Evolutionary conservation across 352 stramenopile species (phyloP).

Genomic region (Pythium dissotocum): DNA sequence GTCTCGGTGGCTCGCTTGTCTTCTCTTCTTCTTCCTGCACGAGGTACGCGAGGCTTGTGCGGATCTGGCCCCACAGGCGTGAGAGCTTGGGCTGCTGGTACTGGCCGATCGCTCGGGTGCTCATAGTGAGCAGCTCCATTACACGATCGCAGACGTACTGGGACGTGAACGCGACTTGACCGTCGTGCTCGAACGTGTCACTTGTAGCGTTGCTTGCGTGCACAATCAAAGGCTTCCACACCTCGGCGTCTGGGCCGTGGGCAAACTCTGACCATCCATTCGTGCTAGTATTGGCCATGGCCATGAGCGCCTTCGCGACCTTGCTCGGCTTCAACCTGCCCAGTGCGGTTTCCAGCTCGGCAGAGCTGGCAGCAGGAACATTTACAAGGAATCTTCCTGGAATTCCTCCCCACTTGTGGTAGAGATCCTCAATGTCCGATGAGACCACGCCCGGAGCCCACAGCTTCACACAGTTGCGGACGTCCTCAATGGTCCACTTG

Average conservation of each 20-base stretch:
- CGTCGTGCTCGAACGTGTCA: slow-evolving; percentile 1
- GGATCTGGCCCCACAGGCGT: slow-evolving; percentile 20
- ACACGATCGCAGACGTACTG: slow-evolving; percentile 30
- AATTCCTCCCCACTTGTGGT: slow-evolving; percentile 23
- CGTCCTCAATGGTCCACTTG: slow-evolving; percentile 9
- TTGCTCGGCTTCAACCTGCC: background rate
- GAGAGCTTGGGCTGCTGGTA: background rate
- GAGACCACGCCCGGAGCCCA: slow-evolving; percentile 1
- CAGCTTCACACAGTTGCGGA: background rate
- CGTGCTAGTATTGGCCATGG: background rate
- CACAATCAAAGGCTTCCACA: slow-evolving; percentile 17
- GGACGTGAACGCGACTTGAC: slow-evolving; percentile 25
- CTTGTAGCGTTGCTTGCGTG: background rate
- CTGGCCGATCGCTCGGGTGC: slow-evolving; percentile 1
- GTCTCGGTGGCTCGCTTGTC: slow-evolving; percentile 9
- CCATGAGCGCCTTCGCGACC: background rate
- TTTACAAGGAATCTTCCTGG: slow-evolving; percentile 10
- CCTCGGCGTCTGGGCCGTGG: background rate
- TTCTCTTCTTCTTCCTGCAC: slow-evolving; percentile 30
- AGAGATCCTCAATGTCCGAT: background rate
- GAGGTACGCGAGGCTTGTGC: slow-evolving; percentile 21
- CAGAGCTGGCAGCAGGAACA: background rate
- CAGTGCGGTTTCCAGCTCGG: slow-evolving; percentile 14
- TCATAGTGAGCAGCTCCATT: slow-evolving; percentile 1
- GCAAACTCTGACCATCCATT: slow-evolving; percentile 5